Evolutionary conservation across 441 rosid species (phyloP).

Genomic region (Gossypium laxum): DNA sequence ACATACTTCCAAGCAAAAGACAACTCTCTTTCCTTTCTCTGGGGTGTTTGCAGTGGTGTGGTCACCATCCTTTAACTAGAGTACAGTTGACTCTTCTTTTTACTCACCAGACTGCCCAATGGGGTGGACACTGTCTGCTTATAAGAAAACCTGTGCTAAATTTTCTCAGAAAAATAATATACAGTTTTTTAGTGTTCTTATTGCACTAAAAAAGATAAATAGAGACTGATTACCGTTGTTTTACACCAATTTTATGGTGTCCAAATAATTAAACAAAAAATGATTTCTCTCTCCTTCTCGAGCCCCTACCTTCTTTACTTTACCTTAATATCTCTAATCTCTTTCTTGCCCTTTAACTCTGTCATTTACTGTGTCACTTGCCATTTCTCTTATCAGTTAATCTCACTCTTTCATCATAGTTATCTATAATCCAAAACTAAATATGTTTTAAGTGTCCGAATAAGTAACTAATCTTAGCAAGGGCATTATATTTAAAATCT

Average conservation of each 20-base stretch:
- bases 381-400: neutral
- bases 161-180: neutral
- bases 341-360: conserved; percentile 4
- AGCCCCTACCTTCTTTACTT: conserved; percentile 33
- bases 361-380: conserved; percentile 7
- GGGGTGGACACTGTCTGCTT: conserved; percentile 6
- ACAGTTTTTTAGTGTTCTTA: neutral
- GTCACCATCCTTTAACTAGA: conserved; percentile 21
- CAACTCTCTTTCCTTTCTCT: conserved; percentile 14
- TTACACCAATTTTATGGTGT: conserved; percentile 1
- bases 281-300: conserved; percentile 39
- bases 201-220: conserved; percentile 5
- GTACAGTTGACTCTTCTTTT: conserved; percentile 45
- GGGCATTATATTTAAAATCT: neutral
- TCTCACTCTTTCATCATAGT: neutral
- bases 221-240: conserved; percentile 8
- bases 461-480: neutral
- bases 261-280: neutral
- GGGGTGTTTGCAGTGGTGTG: conserved; percentile 14
- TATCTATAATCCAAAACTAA: neutral
- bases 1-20: conserved; percentile 14
- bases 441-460: neutral
- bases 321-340: conserved; percentile 1
- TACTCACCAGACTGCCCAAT: conserved; percentile 26
- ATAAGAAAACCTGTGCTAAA: conserved; percentile 13